Percentiles rank a stretch among this genome's conserved stretches.
These are phyloP conservation scores for Pseudognaphalium luteoalbum DNA, from an alignment of 129 eudicot genomes.

Conservation along the genomic window DNA sequence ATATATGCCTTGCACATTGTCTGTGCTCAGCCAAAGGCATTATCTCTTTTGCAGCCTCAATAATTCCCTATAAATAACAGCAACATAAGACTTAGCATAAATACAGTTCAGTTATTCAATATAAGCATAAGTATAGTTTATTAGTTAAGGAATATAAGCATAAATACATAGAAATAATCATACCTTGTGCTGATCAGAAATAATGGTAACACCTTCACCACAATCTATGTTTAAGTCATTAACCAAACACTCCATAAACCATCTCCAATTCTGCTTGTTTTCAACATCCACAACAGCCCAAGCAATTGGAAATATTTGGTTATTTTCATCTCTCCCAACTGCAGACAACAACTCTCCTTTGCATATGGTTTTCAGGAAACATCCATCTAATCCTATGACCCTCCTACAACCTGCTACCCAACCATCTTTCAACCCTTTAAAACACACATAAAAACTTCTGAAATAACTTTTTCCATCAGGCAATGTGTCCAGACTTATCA, in stretches of 20 bases:
- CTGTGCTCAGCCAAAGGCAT: not conserved
- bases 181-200: not conserved
- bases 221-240: not conserved
- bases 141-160: too few relatives aligned
- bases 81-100: too few relatives aligned
- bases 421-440: not conserved
- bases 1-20: not conserved
- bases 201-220: not conserved
- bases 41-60: not conserved
- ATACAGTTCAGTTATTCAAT: too few relatives aligned
- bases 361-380: not conserved
- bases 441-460: not conserved
- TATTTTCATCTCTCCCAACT: not conserved
- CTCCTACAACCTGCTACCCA: not conserved
- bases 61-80: not conserved
- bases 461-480: not conserved
- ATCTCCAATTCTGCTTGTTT: not conserved
- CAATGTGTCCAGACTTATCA: not conserved
- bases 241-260: not conserved
- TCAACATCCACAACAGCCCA: not conserved
- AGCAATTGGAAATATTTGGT: not conserved
- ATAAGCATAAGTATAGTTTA: too few relatives aligned
- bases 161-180: too few relatives aligned
- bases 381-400: not conserved
- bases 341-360: not conserved